phyloP scores from a whole-genome alignment of 176 grass and related monocot species.

The Oryza meyeriana region DNA sequence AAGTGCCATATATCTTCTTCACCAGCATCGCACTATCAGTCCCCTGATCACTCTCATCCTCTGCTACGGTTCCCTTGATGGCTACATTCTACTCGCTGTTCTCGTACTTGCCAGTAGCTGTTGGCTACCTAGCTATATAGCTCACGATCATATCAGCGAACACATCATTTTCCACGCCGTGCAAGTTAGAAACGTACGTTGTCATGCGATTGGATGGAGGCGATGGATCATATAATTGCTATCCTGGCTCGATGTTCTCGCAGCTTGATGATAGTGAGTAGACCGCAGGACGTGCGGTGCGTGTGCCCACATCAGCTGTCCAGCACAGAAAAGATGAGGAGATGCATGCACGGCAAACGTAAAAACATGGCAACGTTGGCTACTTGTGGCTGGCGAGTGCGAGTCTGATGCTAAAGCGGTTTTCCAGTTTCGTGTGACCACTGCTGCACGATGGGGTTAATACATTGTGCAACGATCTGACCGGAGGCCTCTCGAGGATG shows the following conservation, averaged over 20 bases:
- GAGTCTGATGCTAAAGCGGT: constrained; percentile 29
- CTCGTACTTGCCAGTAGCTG: constrained; percentile 4
- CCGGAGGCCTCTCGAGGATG: not conserved
- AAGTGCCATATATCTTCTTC: not conserved
- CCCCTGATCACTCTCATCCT: not conserved
- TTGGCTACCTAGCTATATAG: not conserved
- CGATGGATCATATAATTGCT: not conserved
- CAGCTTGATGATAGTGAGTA: not conserved
- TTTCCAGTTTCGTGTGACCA: constrained; percentile 6
- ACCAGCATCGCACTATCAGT: constrained; percentile 27
- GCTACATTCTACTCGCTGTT: constrained; percentile 9
- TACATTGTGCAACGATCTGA: not conserved
- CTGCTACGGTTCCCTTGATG: not conserved
- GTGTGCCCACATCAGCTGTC: not conserved
- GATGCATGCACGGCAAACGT: not conserved
- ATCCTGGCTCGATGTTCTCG: not conserved
- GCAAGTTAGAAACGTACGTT: not conserved
- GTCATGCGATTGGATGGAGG: not conserved
- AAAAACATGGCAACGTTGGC: not conserved
- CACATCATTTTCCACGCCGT: not conserved
- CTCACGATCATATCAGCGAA: not conserved
- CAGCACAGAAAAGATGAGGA: not conserved
- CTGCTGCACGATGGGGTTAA: not conserved
- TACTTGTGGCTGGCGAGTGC: constrained; percentile 2
- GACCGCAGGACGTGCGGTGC: not conserved